These are phyloP conservation scores for Panicum hallii DNA, from an alignment of 202 grass and related monocot genomes.

Conservation along the genomic window DNA sequence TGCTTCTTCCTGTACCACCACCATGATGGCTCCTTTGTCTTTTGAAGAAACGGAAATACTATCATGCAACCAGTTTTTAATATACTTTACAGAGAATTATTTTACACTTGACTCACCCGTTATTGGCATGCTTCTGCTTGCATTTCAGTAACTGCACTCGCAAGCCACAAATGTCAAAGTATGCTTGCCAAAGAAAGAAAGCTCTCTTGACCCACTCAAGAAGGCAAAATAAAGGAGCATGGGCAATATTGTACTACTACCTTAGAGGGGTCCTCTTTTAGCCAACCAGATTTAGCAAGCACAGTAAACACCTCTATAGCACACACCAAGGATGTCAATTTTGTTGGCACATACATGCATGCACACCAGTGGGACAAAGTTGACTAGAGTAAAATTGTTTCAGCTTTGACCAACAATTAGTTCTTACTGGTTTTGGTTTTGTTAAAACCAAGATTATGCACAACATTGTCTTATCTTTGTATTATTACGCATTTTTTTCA, in stretches of 20 bases:
- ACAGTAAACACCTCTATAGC: too few relatives aligned
- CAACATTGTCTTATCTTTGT: too few relatives aligned
- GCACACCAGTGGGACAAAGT: too few relatives aligned
- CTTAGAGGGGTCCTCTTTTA: too few relatives aligned
- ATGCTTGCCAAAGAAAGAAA: neutral
- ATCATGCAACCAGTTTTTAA: neutral
- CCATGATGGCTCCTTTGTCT: constrained; percentile 38
- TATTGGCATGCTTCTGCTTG: constrained; percentile 3
- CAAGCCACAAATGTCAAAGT: neutral
- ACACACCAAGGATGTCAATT: too few relatives aligned
- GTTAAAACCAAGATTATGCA: too few relatives aligned
- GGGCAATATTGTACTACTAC: neutral
- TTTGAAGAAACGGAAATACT: constrained; percentile 6
- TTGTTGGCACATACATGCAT: too few relatives aligned
- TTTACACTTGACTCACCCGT: neutral
- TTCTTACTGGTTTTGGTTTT: too few relatives aligned
- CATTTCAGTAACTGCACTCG: neutral
- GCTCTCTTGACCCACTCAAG: neutral
- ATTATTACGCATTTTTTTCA: too few relatives aligned
- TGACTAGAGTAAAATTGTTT: too few relatives aligned
- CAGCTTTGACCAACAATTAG: too few relatives aligned
- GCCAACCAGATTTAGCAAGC: too few relatives aligned
- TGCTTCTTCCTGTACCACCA: constrained; percentile 9
- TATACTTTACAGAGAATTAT: neutral
- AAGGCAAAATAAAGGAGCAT: neutral